Evolutionary conservation across 1,139 yeast species (phyloP), one percentile per base, ranked within the genome.

Genomic region (Blastobotrys persicus): DNA sequence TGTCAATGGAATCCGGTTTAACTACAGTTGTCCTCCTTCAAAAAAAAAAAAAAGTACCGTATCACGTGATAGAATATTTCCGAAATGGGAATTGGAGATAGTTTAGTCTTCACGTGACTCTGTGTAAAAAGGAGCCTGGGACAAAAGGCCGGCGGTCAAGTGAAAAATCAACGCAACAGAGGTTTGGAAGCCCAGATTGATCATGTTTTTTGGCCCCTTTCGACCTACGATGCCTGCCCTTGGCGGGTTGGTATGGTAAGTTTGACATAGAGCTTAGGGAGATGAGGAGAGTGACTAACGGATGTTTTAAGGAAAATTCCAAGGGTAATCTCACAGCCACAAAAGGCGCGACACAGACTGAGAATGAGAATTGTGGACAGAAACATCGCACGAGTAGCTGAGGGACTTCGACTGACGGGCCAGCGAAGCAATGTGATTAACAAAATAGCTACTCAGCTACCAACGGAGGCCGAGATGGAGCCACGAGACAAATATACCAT

Each of bases 181-280:
- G 4, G 19, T 18, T 5, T 34, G 7, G 4, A 16, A 17, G 9
- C 17, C 12, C 19, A 13, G 32, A 33, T 50, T 52, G 2, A 59
- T 38, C 45, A 52, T 39, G 23, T 87, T 88, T 96, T 81, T 88
- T 63, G 96, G 96, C 51, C 83, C 95, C 13, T 88, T 88, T 65
- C 84, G 77, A 72, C 72, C 84, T 28, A 72, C 95, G 12, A 69
- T 75, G 52, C 75, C 80, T 33, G 69, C 79, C 12, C 68, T 83
- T 44, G 95, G 98, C 50, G 98, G 98, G 28, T 79, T 88, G 61
- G 73, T 91, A 50, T 91, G 97, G 96, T 82, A 78, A 57, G 79
- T 75, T 42, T 70, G 5, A 19, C 16, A 11, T n/a, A 35, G 37
- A 2, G 38, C 13, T 16, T 19, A 12, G 11, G 42, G 28, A 18